Evolutionary conservation across 768 basidiomycete species (phyloP).

Genomic region (Lanmaoa rubissima): DNA sequence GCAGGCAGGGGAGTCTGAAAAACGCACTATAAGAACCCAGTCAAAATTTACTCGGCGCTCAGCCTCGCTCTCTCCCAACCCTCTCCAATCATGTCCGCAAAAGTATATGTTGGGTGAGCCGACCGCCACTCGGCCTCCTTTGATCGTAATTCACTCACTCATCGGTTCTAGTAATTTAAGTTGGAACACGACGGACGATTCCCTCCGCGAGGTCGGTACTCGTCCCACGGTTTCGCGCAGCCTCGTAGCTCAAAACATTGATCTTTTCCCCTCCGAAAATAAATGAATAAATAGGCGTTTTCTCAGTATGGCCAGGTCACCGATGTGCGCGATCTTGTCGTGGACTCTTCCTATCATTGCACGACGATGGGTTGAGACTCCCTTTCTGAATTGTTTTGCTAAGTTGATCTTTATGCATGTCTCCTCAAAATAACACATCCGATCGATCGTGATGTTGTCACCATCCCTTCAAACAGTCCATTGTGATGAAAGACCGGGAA

Average conservation of each 20-base stretch:
- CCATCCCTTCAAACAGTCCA: conserved; percentile 22
- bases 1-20: conserved; percentile 36
- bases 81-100: conserved; percentile 28
- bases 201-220: conserved; percentile 25
- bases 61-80: conserved; percentile 15
- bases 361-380: conserved; percentile 33
- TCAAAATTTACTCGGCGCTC: conserved; percentile 17
- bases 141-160: not conserved
- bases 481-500: conserved; percentile 49
- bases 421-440: conserved; percentile 9
- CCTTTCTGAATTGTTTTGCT: conserved; percentile 23
- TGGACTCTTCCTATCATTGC: conserved; percentile 31
- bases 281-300: conserved; percentile 39
- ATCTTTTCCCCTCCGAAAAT: not conserved
- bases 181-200: conserved; percentile 33
- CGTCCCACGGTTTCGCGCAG: not conserved
- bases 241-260: conserved; percentile 7
- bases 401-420: conserved; percentile 27
- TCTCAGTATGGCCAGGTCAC: conserved; percentile 40
- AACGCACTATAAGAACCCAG: conserved; percentile 27
- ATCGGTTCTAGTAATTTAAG: conserved; percentile 29
- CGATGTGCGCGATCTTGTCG: conserved; percentile 46
- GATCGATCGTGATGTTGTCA: conserved; percentile 6
- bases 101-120: conserved; percentile 35
- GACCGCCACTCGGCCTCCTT: not conserved